These are phyloP conservation scores for Hanseniaspora pseudoguilliermondii DNA, from an alignment of 805 yeast genomes.

Conservation along the genomic window DNA sequence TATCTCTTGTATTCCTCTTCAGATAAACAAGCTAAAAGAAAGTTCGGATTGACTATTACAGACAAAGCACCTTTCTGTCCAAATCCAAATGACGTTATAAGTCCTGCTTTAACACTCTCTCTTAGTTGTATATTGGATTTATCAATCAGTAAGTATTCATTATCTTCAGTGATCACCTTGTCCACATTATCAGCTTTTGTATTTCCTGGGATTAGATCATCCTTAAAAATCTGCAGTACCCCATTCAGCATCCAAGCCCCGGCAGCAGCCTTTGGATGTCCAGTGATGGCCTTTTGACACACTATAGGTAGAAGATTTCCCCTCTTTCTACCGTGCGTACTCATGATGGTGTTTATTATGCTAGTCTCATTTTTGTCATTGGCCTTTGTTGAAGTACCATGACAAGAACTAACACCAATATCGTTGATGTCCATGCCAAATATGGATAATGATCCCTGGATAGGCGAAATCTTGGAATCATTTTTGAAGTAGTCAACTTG, in stretches of 20 bases:
- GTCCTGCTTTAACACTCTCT: constrained; percentile 65
- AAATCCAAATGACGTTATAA: constrained; percentile 89
- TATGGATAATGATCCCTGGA: constrained; percentile 84
- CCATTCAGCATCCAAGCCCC: constrained; percentile 99
- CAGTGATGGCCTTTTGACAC: constrained; percentile 90
- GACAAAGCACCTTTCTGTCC: constrained; percentile 97
- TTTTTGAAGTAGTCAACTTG: constrained; percentile 77
- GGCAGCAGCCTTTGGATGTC: constrained; percentile 99
- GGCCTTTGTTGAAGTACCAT: constrained; percentile 95
- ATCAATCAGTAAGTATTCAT: constrained; percentile 74
- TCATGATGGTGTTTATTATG: constrained; percentile 73
- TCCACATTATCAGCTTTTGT: constrained; percentile 91
- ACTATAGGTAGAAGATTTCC: constrained; percentile 91
- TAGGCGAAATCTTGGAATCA: constrained; percentile 81
- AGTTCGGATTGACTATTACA: constrained; percentile 73
- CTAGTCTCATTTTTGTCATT: constrained; percentile 90
- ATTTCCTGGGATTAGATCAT: constrained; percentile 90
- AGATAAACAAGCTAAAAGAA: constrained; percentile 64
- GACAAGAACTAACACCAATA: constrained; percentile 84
- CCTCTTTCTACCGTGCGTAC: constrained; percentile 77
- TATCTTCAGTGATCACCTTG: constrained; percentile 48
- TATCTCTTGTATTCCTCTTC: constrained; percentile 54
- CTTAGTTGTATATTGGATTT: constrained; percentile 76
- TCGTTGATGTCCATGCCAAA: constrained; percentile 82
- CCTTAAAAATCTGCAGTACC: constrained; percentile 71